Evolutionary conservation across 2,329 filamentous ascomycete species (phyloP), one percentile per base, ranked within the genome.

Genomic region (Colletotrichum sp.): DNA sequence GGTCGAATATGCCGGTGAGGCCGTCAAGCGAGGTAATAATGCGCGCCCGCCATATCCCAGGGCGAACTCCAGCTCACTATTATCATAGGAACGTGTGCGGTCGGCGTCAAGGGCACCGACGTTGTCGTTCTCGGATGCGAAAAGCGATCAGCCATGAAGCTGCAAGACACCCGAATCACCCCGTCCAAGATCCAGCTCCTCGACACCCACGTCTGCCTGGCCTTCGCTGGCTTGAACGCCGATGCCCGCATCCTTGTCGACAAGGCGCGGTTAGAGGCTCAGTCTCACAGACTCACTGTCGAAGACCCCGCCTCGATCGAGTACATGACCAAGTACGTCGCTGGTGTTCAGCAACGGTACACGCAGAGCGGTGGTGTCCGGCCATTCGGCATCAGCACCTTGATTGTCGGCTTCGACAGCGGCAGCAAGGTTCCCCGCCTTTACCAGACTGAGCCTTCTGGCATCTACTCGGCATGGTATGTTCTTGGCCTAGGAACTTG

Each of bases 301-400:
- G 97, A 99, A 85, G 97, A 99, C 84, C 96, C 97, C 71, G 95
- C 98, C 79, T 96, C 95, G 77, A 97, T 99, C 86, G 97, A 99
- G 88, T 99, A 99, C 90, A 98, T 99, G 84, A 98, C 97, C 82
- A 98, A 99, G 89, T 98, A 98, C 83, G 94, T 99, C 78, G 97
- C 97, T 70, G 95, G 96, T 73, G 97, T 99, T 80, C 97, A 99
- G 90, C 97, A 99, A 90, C 93, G 96, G 86, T 99, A 99, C 90
- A 99, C 97, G 64, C 97, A 99, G 90, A 98, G 96, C 83, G 97
- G 97, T 88, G 97, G 97, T 91, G 97, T 99, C 69, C 91, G 97
- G 82, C 97, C 97, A n/a, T 99, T 99, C 83, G 97, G 97, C 77
- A 98, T 99, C 85, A 98, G 96, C 89, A 77, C 76, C 61, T 89